Evolutionary conservation across 1,284 basidiomycete genomes (phyloP).

Genomic region (Naganishia cerealis): DNA sequence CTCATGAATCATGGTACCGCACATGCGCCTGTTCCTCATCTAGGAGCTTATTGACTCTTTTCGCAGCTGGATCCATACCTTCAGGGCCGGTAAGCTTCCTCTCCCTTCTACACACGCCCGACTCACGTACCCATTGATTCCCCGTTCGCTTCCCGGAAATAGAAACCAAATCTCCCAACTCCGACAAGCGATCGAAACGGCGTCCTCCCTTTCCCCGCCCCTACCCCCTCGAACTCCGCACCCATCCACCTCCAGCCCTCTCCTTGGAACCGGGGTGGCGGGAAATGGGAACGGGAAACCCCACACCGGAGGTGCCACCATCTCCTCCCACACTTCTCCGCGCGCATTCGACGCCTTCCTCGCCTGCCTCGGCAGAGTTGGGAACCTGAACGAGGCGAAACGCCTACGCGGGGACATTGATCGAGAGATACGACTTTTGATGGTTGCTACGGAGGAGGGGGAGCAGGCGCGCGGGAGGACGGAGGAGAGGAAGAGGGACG

Average conservation of each 20-base stretch:
- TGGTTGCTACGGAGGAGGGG: constrained; percentile 77
- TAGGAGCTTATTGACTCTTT: no score
- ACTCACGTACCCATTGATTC: no score
- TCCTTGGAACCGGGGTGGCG: no score
- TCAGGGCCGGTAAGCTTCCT: background rate
- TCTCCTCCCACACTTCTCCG: constrained; percentile 48
- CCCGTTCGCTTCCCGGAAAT: background rate
- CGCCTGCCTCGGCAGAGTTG: constrained; percentile 74
- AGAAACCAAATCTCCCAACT: constrained; percentile 58
- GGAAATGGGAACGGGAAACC: constrained; percentile 3
- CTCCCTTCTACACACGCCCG: background rate
- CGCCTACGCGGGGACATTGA: constrained; percentile 86
- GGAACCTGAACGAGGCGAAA: constrained; percentile 80
- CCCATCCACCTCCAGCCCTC: background rate
- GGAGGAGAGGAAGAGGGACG: constrained; percentile 42
- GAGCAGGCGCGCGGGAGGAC: constrained; percentile 65
- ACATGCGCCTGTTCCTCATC: background rate
- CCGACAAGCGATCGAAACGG: constrained; percentile 55
- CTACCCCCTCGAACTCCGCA: background rate
- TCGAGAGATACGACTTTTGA: constrained; percentile 72
- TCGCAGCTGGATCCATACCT: constrained; percentile 14
- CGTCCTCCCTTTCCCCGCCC: constrained; percentile 32
- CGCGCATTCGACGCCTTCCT: constrained; percentile 87
- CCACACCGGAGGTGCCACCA: constrained; percentile 34
- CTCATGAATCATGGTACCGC: background rate